Evolutionary conservation across 345 rosid species (phyloP).

Genomic region (Populus alba): DNA sequence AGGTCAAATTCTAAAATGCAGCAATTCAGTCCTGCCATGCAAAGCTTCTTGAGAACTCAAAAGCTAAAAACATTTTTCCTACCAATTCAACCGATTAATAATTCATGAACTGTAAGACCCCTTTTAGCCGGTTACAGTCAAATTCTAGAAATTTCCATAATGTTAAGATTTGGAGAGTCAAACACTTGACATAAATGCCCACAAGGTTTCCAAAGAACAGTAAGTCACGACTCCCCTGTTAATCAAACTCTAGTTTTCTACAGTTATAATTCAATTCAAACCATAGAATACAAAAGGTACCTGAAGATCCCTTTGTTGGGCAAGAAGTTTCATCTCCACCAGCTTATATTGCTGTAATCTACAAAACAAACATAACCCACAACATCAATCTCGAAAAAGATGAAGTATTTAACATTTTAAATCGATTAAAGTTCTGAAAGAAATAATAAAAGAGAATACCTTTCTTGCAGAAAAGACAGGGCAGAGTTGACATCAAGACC

Average conservation of each 20-base stretch:
- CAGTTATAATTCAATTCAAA: background rate
- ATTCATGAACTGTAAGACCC: background rate
- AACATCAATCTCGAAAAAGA: background rate
- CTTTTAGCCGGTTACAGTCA: background rate
- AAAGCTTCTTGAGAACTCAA: background rate
- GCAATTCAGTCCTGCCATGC: background rate
- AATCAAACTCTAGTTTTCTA: background rate
- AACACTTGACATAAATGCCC: background rate
- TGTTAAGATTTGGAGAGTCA: background rate
- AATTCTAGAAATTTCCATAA: background rate
- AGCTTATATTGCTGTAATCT: conserved; percentile 85
- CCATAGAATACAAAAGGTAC: background rate
- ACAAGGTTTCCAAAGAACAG: background rate
- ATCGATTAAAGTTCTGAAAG: background rate
- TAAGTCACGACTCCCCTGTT: background rate
- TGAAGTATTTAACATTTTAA: background rate
- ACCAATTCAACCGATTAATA: background rate
- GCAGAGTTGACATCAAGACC: conserved; percentile 77
- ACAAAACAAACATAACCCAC: conserved; percentile 4
- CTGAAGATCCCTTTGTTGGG: conserved; percentile 67
- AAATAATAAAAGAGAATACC: conserved; percentile 34
- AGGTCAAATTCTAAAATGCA: background rate
- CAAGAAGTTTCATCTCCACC: conserved; percentile 88
- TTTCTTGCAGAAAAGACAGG: conserved; percentile 87
- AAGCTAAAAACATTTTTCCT: background rate